Conservation (phyloP, 1,284 basidiomycete species). For the Porodaedalea pini region DNA sequence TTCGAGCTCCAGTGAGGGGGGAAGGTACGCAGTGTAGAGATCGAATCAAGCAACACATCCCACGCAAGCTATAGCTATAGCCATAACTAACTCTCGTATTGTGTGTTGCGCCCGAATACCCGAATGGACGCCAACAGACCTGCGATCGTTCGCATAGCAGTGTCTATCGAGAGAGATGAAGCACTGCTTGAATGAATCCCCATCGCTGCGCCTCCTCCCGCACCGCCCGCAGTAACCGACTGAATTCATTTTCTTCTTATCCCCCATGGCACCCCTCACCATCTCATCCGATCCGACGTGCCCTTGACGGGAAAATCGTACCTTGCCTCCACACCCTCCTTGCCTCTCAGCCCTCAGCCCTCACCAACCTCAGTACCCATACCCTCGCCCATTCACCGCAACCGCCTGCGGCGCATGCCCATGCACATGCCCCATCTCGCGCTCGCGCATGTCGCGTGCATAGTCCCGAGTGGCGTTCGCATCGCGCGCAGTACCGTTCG, state of each 20-base stretch:
- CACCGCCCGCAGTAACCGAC: too few relatives aligned
- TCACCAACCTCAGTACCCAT: constrained; percentile 16
- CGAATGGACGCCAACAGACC: too few relatives aligned
- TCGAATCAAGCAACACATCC: neutral
- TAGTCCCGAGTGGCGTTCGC: constrained; percentile 9
- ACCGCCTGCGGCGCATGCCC: constrained; percentile 12
- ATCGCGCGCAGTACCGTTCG: neutral
- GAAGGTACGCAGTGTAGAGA: neutral
- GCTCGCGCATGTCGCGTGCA: constrained; percentile 11
- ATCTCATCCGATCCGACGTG: too few relatives aligned
- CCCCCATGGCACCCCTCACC: too few relatives aligned
- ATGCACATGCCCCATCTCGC: constrained; percentile 13
- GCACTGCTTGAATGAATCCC: neutral
- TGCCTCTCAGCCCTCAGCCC: neutral
- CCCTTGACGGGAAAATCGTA: too few relatives aligned
- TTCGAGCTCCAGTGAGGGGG: neutral
- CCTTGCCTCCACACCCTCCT: neutral
- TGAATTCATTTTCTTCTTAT: too few relatives aligned
- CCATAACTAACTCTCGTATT: too few relatives aligned
- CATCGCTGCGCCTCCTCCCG: too few relatives aligned
- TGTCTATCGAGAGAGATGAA: too few relatives aligned
- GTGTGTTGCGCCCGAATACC: neutral
- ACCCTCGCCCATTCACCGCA: constrained; percentile 16
- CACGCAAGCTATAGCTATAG: too few relatives aligned
- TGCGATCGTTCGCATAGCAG: too few relatives aligned